phyloP scores from a whole-genome alignment of 2,329 filamentous ascomycete genomes.

The Diaporthe aspalathi region DNA sequence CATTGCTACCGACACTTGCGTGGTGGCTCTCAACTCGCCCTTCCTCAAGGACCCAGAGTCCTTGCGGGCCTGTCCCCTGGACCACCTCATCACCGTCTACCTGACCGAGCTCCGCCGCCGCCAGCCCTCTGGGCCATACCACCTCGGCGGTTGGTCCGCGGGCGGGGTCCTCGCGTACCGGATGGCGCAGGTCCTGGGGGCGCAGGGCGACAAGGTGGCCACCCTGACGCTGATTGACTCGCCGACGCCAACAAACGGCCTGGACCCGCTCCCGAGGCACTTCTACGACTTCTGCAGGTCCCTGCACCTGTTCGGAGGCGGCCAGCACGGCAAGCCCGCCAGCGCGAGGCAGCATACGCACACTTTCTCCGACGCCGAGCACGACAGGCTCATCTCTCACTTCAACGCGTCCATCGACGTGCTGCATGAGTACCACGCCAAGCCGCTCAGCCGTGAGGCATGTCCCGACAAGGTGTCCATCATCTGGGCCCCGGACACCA shows the following conservation, averaged over 20 bases:
- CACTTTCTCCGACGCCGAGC: slow-evolving; percentile 12
- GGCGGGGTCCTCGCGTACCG: slow-evolving; percentile 72
- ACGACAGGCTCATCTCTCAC: slow-evolving; percentile 22
- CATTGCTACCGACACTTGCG: slow-evolving; percentile 56
- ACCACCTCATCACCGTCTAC: slow-evolving; percentile 72
- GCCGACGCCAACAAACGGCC: not conserved
- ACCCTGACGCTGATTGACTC: slow-evolving; percentile 18
- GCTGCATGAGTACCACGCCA: slow-evolving; percentile 23
- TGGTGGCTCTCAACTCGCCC: slow-evolving; percentile 73
- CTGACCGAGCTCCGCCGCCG: slow-evolving; percentile 76
- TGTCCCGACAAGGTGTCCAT: slow-evolving; percentile 18
- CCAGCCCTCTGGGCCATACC: slow-evolving; percentile 75
- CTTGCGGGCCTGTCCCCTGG: slow-evolving; percentile 70
- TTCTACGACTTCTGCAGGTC: slow-evolving; percentile 32
- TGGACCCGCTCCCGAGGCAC: slow-evolving; percentile 7
- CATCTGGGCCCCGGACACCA: slow-evolving; percentile 30
- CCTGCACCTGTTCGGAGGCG: slow-evolving; percentile 23
- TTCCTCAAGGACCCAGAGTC: slow-evolving; percentile 77
- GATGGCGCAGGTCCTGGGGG: not conserved
- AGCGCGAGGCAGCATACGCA: slow-evolving; percentile 20
- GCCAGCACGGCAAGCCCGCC: slow-evolving; percentile 18
- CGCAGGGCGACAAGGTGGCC: not conserved
- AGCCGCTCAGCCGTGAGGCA: not conserved
- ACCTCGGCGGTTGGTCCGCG: slow-evolving; percentile 78
- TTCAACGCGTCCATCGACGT: slow-evolving; percentile 27